Percentiles rank a stretch among this genome's conserved stretches.
These are phyloP conservation scores for Pleurotus ostreatus DNA, from an alignment of 768 basidiomycete genomes.

Conservation along the genomic window DNA sequence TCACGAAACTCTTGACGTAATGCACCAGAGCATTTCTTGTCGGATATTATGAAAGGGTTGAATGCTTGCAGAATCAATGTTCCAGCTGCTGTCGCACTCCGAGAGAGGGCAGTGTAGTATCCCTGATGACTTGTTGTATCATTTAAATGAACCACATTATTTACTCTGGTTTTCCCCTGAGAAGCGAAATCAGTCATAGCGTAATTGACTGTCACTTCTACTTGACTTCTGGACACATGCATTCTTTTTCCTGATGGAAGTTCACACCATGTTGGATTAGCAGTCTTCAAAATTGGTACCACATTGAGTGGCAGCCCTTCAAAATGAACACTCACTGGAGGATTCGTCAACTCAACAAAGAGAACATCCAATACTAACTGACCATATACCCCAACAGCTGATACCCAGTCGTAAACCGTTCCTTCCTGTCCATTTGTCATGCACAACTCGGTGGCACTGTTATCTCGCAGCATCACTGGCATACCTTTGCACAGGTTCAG, in stretches of 20 bases:
- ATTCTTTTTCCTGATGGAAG: slow-evolving; percentile 14
- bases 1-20: slow-evolving; percentile 30
- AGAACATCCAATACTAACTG: slow-evolving; percentile 11
- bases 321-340: slow-evolving; percentile 9
- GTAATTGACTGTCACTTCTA: slow-evolving; percentile 23
- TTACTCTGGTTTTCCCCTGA: slow-evolving; percentile 25
- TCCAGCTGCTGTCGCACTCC: slow-evolving; percentile 15
- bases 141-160: slow-evolving; percentile 23
- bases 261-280: slow-evolving; percentile 5
- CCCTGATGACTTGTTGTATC: slow-evolving; percentile 19
- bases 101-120: slow-evolving; percentile 27
- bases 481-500: slow-evolving; percentile 26
- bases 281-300: slow-evolving; percentile 14
- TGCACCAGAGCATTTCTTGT: slow-evolving; percentile 17
- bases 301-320: slow-evolving; percentile 14
- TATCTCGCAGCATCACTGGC: slow-evolving; percentile 28
- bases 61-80: slow-evolving; percentile 25
- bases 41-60: slow-evolving; percentile 18
- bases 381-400: background rate
- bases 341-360: slow-evolving; percentile 12
- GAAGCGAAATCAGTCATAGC: slow-evolving; percentile 31
- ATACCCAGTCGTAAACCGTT: slow-evolving; percentile 7
- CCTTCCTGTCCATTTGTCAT: slow-evolving; percentile 15
- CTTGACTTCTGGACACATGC: slow-evolving; percentile 18
- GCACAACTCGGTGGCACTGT: slow-evolving; percentile 26